A percentile compares a stretch with the other conserved stretches of the same genome.
phyloP scores from a whole-genome alignment of 805 yeast genomes.

The Ogataea sp. region DNA sequence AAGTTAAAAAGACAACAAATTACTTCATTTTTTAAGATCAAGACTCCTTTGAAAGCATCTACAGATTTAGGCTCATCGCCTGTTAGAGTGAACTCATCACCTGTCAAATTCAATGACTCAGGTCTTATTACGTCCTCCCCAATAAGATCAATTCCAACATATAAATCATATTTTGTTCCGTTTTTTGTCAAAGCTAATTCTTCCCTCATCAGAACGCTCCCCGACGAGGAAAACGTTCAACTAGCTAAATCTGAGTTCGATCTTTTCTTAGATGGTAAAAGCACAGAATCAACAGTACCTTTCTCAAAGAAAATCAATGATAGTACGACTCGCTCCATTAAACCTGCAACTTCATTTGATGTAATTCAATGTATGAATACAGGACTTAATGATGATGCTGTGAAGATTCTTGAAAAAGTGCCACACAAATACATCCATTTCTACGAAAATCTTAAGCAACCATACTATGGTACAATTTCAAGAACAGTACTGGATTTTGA shows the following conservation, averaged over 20 bases:
- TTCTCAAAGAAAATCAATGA: no score
- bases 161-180: conserved; percentile 17
- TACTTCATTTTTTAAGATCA: conserved; percentile 20
- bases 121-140: no score
- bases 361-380: conserved; percentile 24
- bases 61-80: no score
- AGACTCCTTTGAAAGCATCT: not conserved
- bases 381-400: conserved; percentile 25
- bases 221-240: not conserved
- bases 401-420: conserved; percentile 24
- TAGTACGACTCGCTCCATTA: conserved; percentile 2
- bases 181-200: conserved; percentile 21
- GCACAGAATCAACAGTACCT: not conserved
- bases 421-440: conserved; percentile 27
- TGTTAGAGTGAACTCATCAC: no score
- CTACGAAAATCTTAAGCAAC: conserved; percentile 31
- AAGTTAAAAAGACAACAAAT: conserved; percentile 21
- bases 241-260: conserved; percentile 4
- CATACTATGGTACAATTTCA: conserved; percentile 27
- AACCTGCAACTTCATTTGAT: conserved; percentile 15
- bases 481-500: conserved; percentile 10
- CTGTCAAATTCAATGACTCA: no score
- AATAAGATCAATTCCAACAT: not conserved
- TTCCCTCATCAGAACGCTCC: conserved; percentile 4
- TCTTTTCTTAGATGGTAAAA: conserved; percentile 5